A percentile compares a stretch with the other conserved stretches of the same genome.
These are phyloP conservation scores for Dactylorhiza incarnata DNA, from an alignment of 106 monocot species.

Conservation along the genomic window DNA sequence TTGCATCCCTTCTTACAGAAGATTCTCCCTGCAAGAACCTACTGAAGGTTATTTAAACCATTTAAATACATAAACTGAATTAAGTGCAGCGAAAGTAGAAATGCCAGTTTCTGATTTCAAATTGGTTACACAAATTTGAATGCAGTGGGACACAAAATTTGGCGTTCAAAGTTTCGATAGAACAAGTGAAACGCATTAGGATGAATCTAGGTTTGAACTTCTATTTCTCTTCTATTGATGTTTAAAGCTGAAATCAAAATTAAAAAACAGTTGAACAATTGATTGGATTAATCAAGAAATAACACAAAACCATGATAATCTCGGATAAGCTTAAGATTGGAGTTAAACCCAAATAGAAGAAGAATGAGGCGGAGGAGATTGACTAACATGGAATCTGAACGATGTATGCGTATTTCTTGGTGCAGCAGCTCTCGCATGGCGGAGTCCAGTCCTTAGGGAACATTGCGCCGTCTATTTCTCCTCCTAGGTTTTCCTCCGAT, in stretches of 20 bases:
- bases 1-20: conserved; percentile 98
- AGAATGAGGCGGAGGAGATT: neutral
- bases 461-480: conserved; percentile 20
- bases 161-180: neutral
- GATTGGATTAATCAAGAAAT: neutral
- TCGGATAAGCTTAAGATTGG: neutral
- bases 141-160: neutral
- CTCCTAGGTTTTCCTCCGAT: neutral
- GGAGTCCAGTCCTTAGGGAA: conserved; percentile 78
- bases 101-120: neutral
- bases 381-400: conserved; percentile 82
- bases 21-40: conserved; percentile 68
- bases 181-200: neutral
- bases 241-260: neutral
- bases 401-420: conserved; percentile 80
- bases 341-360: neutral
- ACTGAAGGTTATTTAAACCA: conserved; percentile 6
- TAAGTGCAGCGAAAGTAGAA: neutral
- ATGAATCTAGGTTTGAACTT: neutral
- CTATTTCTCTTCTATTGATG: neutral
- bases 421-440: conserved; percentile 87
- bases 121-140: neutral
- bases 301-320: neutral
- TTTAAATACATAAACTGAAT: neutral
- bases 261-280: neutral